Conservation (phyloP, 176 grass and related monocot genomes). For the Carex pumila region DNA sequence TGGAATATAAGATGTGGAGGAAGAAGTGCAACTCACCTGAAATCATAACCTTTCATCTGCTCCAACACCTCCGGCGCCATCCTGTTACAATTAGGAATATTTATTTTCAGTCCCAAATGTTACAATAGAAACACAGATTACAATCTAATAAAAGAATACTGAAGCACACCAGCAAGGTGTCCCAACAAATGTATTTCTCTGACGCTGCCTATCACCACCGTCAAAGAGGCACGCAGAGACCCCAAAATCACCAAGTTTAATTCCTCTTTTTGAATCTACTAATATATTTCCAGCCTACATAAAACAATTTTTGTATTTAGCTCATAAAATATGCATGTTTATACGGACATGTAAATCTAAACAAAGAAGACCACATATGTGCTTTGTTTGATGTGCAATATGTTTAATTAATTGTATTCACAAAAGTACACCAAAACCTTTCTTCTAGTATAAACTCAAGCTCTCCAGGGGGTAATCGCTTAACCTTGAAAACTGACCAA, state of each 20-base stretch:
- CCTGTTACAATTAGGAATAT: slow-evolving; percentile 41
- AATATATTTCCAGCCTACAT: slow-evolving; percentile 97
- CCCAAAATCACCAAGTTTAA: slow-evolving; percentile 97
- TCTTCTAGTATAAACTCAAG: background rate
- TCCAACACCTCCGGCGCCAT: slow-evolving; percentile 98
- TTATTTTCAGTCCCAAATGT: slow-evolving; percentile 4
- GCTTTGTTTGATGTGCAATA: background rate
- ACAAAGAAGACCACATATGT: background rate
- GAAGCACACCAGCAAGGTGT: slow-evolving; percentile 86
- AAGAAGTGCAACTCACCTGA: slow-evolving; percentile 52
- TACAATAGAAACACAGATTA: slow-evolving; percentile 13
- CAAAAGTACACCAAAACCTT: background rate
- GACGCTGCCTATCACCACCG: slow-evolving; percentile 72
- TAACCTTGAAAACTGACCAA: background rate
- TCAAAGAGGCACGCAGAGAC: slow-evolving; percentile 99
- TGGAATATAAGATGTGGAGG: slow-evolving; percentile 5
- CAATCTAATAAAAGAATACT: background rate
- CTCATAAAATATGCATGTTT: slow-evolving; percentile 1
- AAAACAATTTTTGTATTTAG: slow-evolving; percentile 12
- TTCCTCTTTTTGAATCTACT: slow-evolving; percentile 56
- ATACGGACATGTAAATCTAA: background rate
- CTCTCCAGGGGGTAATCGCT: background rate
- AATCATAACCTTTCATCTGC: slow-evolving; percentile 90
- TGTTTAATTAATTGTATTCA: background rate
- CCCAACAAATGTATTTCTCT: slow-evolving; percentile 91